Evolutionary conservation across 2,329 filamentous ascomycete species (phyloP), one percentile per base, ranked within the genome.

Genomic region (Biscogniauxia marginata): DNA sequence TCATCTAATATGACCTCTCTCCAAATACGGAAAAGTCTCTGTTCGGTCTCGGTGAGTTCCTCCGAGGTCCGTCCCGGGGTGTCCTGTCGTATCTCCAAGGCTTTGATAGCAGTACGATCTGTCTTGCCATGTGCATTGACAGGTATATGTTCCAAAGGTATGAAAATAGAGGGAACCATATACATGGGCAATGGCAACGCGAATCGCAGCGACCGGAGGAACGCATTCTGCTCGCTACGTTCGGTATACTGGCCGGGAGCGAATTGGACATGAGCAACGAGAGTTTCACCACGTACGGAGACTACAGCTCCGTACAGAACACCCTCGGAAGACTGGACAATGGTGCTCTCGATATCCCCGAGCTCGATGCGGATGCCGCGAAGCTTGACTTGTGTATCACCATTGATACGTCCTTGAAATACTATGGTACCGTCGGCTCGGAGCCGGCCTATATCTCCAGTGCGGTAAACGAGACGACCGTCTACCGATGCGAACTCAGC

Each of bases 351-450:
- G 2, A 73, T 54, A 1, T 83, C 81, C 3, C 67, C 62, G 0
- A 84, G 64, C 13, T 84, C 79, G 71, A 62, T 55, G 6, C 57
- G 56, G 4, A 56, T 21, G 8, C 57, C 60, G 11, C 58, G 67
- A 1, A 82, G 63, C 60, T 82, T 82, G 58, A 81, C 65, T 46
- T 78, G 73, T 0, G 71, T 75, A 51, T 80, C 76, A 1, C 55
- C 53, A 7, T 39, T 63, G 55, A 62, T 75, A 75, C 78, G 43
- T 5, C 56, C 56, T 22, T 57, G 25, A 23, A 62, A 34, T 7
- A 62, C 1, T 1, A 62, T 19, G 0, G 50, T 20, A 8, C 59
- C 59, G 19, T 58, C 55, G 16, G 44, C 13, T 18, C 34, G 16
- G 34, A 46, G 48, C 4, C 52, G 55, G 4, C 57, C 59, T 1